phyloP scores from a whole-genome alignment of 805 yeast species.

The Ogataea philodendri region DNA sequence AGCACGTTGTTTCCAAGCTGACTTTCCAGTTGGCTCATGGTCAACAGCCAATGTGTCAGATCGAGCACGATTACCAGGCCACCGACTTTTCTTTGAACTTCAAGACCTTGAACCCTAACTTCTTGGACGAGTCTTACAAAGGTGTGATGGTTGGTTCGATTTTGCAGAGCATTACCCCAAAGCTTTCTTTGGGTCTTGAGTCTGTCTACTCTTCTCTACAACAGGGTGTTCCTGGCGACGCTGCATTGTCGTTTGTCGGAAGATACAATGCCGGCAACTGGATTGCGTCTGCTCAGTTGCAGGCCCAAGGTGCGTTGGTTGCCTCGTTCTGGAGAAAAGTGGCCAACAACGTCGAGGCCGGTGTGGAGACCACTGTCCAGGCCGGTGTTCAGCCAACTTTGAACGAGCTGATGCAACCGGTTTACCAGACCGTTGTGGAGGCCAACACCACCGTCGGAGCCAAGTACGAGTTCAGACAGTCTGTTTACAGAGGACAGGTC shows the following conservation, averaged over 20 bases:
- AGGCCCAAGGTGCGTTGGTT: conserved; percentile 85
- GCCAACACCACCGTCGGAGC: conserved; percentile 95
- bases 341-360: conserved; percentile 91
- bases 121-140: conserved; percentile 69
- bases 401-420: conserved; percentile 72
- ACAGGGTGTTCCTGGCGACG: conserved; percentile 74
- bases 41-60: conserved; percentile 91
- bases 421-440: conserved; percentile 80
- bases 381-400: conserved; percentile 77
- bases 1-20: conserved; percentile 72
- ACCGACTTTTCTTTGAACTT: conserved; percentile 83
- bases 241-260: conserved; percentile 84
- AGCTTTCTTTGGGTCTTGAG: conserved; percentile 86
- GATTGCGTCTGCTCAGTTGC: conserved; percentile 92
- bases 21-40: conserved; percentile 84
- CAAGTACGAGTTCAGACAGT: conserved; percentile 95
- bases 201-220: conserved; percentile 81
- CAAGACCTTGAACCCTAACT: conserved; percentile 86
- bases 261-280: conserved; percentile 87
- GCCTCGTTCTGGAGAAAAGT: conserved; percentile 95
- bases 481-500: conserved; percentile 91
- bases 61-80: conserved; percentile 95
- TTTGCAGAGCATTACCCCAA: conserved; percentile 83
- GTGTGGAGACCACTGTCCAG: conserved; percentile 80
- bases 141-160: conserved; percentile 93